phyloP scores from a whole-genome alignment of 1,139 yeast genomes.

The Pneumocystis sp. region DNA sequence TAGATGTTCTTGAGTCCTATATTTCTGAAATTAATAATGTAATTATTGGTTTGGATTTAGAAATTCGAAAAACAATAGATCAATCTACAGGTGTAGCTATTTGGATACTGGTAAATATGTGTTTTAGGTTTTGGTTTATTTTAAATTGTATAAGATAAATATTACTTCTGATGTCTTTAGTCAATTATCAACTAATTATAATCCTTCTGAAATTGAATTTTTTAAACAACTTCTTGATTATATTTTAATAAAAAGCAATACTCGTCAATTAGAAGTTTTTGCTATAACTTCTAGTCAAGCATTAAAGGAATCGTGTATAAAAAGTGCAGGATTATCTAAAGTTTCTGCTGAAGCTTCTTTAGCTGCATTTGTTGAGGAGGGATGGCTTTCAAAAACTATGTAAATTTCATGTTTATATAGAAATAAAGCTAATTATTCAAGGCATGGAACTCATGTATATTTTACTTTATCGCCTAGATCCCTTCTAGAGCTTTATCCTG shows the following conservation, averaged over 20 bases:
- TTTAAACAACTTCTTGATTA: constrained; percentile 1
- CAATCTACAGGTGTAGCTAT: not conserved
- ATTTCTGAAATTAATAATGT: not conserved
- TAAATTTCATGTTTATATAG: not conserved
- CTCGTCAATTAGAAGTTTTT: not conserved
- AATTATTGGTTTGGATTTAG: not conserved
- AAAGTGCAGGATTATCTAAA: not conserved
- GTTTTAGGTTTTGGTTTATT: not conserved
- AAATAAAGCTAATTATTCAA: not conserved
- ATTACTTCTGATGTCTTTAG: not conserved
- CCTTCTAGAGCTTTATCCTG: constrained; percentile 1
- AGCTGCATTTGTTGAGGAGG: not conserved
- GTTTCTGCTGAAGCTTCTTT: not conserved
- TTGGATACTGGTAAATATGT: not conserved
- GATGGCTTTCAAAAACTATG: constrained; percentile 1
- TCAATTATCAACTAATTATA: not conserved
- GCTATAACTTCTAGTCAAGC: constrained; percentile 2
- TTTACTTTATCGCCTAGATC: constrained; percentile 1
- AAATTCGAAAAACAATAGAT: constrained; percentile 1
- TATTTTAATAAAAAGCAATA: not conserved
- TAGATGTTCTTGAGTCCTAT: not conserved
- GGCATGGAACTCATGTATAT: not conserved
- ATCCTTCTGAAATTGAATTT: not conserved
- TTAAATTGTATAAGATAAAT: not conserved
- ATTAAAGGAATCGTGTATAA: not conserved